These are phyloP conservation scores for Glaciozyma martinii DNA, from an alignment of 768 basidiomycete genomes.

Conservation along the genomic window DNA sequence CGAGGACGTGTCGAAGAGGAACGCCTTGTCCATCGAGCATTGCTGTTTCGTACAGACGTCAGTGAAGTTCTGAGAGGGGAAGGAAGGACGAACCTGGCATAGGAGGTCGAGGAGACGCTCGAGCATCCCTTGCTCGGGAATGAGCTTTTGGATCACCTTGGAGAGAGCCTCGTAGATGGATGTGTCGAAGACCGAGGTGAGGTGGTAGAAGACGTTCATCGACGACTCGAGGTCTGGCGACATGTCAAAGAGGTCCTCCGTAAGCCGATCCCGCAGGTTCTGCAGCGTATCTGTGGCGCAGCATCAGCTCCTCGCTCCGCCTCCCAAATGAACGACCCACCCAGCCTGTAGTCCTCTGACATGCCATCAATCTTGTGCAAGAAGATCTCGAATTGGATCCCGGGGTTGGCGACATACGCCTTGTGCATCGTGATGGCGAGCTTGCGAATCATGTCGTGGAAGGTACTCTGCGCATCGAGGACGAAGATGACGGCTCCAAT, in stretches of 20 bases:
- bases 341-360: constrained; percentile 77
- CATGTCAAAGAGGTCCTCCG: constrained; percentile 69
- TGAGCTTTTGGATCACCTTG: constrained; percentile 72
- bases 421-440: constrained; percentile 68
- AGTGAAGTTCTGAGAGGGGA: not conserved
- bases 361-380: constrained; percentile 91
- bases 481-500: constrained; percentile 85
- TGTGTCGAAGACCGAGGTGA: constrained; percentile 90
- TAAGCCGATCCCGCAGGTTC: constrained; percentile 77
- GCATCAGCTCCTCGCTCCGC: not conserved
- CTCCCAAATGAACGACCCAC: constrained; percentile 43
- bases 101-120: constrained; percentile 69
- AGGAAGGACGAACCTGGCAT: constrained; percentile 36
- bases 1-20: constrained; percentile 77
- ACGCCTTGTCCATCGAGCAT: constrained; percentile 85
- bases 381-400: constrained; percentile 77
- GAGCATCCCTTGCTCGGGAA: constrained; percentile 72
- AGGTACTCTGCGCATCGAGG: constrained; percentile 79
- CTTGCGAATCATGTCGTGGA: constrained; percentile 26
- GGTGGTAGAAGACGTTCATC: constrained; percentile 61
- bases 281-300: constrained; percentile 68
- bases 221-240: constrained; percentile 43
- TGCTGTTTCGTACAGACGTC: constrained; percentile 48
- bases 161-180: constrained; percentile 88
- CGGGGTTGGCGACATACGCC: constrained; percentile 50